Evolutionary conservation across 257 asterid genomes (phyloP).

Genomic region (Asclepias syriaca): DNA sequence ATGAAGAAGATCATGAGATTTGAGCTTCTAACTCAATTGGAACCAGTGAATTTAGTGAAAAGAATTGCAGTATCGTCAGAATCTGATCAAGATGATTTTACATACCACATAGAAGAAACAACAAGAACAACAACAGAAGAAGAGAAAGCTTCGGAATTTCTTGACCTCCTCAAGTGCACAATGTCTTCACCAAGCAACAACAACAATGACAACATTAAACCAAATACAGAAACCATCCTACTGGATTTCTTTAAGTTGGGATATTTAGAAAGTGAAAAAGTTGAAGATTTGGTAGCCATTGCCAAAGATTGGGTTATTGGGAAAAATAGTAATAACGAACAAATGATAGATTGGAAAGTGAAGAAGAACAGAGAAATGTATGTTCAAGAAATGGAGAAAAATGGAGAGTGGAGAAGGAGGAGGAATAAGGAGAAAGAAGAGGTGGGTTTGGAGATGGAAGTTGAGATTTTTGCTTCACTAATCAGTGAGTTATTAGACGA

Average conservation of each 20-base stretch:
- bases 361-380: slow-evolving; percentile 45
- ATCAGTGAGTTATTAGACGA: slow-evolving; percentile 48
- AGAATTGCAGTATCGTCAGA: slow-evolving; percentile 38
- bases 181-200: slow-evolving; percentile 21
- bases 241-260: slow-evolving; percentile 55
- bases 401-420: slow-evolving; percentile 63
- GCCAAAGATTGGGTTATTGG: slow-evolving; percentile 54
- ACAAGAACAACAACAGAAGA: slow-evolving; percentile 25
- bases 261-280: neutral
- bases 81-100: slow-evolving; percentile 30
- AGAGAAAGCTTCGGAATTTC: slow-evolving; percentile 29
- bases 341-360: slow-evolving; percentile 43
- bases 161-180: slow-evolving; percentile 31
- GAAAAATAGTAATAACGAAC: slow-evolving; percentile 2
- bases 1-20: slow-evolving; percentile 52
- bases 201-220: slow-evolving; percentile 10
- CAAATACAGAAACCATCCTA: slow-evolving; percentile 35
- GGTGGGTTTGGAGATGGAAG: slow-evolving; percentile 53
- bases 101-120: slow-evolving; percentile 23
- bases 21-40: slow-evolving; percentile 57
- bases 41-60: slow-evolving; percentile 48
- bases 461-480: slow-evolving; percentile 38
- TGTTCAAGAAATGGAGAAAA: slow-evolving; percentile 56
- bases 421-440: slow-evolving; percentile 37
- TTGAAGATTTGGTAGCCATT: slow-evolving; percentile 21